phyloP scores from a whole-genome alignment of 768 basidiomycete genomes.

The Hericium rajendrae region DNA sequence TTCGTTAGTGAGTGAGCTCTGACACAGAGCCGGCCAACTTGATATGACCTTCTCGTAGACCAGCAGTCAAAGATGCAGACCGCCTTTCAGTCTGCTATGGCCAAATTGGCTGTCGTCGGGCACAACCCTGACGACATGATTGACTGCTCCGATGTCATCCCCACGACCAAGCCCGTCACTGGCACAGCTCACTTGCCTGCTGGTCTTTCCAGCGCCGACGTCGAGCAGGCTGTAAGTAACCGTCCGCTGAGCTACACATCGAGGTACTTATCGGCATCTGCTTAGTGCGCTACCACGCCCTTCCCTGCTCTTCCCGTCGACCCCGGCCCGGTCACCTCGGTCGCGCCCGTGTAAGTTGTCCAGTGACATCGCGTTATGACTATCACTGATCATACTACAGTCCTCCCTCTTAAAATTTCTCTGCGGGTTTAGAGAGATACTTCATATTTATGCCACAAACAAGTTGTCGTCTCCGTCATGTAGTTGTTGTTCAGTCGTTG shows the following conservation, averaged over 20 bases:
- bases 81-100: conserved; percentile 21
- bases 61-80: conserved; percentile 19
- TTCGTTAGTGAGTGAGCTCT: background rate
- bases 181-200: conserved; percentile 24
- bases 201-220: conserved; percentile 19
- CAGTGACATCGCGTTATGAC: background rate
- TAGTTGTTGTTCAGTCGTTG: too few species aligned
- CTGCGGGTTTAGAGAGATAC: background rate
- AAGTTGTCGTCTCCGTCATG: too few species aligned
- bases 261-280: too few species aligned
- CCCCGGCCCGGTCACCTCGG: conserved; percentile 24
- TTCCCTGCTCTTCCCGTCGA: conserved; percentile 27
- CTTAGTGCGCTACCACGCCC: conserved; percentile 20
- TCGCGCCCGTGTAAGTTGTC: conserved; percentile 23
- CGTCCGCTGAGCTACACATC: too few species aligned
- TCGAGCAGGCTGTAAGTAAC: conserved; percentile 15
- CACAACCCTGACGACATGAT: conserved; percentile 4
- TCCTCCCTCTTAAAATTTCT: conserved; percentile 5
- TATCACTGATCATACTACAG: background rate
- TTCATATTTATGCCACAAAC: too few species aligned
- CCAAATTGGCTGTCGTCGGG: conserved; percentile 24
- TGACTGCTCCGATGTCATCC: conserved; percentile 13
- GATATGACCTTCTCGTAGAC: conserved; percentile 14
- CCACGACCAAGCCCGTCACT: conserved; percentile 17
- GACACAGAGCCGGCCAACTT: background rate